phyloP scores from a whole-genome alignment of 1,284 basidiomycete genomes.

The Leccinum pachyderme region DNA sequence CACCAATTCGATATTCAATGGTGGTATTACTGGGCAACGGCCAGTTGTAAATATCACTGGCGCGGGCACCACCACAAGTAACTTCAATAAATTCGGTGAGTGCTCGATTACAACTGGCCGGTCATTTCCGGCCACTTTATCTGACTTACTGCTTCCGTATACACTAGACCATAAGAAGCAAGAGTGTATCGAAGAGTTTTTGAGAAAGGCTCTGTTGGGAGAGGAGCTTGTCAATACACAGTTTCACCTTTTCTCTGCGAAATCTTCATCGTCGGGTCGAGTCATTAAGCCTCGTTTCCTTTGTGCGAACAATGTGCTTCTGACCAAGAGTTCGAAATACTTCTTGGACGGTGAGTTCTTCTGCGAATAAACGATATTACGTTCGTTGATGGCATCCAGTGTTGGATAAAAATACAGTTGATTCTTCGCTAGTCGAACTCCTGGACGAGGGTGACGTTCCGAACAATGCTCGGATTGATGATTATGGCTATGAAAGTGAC shows the following conservation, averaged over 20 bases:
- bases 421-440: neutral
- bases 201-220: neutral
- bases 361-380: neutral
- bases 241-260: neutral
- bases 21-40: too few relatives aligned
- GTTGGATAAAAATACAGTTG: neutral
- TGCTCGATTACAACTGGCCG: neutral
- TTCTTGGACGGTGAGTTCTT: neutral
- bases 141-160: neutral
- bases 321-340: neutral
- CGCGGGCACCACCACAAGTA: neutral
- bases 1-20: neutral
- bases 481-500: neutral
- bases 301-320: neutral
- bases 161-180: neutral
- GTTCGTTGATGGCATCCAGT: neutral
- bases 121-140: neutral
- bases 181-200: neutral
- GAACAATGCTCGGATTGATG: neutral
- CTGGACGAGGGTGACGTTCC: neutral
- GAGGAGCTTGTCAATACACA: neutral
- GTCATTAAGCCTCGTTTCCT: neutral
- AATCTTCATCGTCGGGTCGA: neutral
- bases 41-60: neutral
- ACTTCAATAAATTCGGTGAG: neutral